These are phyloP conservation scores for Rhizopus sp. DNA, from an alignment of 371 early-diverging fungal species.

Conservation along the genomic window DNA sequence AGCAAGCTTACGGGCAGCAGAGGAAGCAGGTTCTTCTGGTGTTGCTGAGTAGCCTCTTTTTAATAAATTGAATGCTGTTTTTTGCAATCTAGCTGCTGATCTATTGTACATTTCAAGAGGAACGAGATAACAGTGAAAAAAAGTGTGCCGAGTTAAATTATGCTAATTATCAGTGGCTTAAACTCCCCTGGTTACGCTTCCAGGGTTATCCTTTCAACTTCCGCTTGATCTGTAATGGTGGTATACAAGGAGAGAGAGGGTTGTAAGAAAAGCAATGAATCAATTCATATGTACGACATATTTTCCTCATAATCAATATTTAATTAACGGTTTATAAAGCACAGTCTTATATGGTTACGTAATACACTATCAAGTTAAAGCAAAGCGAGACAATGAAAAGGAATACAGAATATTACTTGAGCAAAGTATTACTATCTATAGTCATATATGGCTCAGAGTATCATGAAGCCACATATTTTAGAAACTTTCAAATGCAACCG, in stretches of 20 bases:
- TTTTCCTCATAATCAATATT: too few species aligned
- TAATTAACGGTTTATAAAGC: too few species aligned
- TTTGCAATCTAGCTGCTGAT: slow-evolving; percentile 16
- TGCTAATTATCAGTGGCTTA: slow-evolving; percentile 24
- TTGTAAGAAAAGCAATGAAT: not conserved
- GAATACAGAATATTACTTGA: too few species aligned
- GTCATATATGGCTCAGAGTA: too few species aligned
- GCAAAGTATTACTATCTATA: too few species aligned
- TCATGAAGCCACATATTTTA: slow-evolving; percentile 2
- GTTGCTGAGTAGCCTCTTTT: slow-evolving; percentile 17
- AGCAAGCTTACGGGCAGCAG: slow-evolving; percentile 36
- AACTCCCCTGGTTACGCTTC: slow-evolving; percentile 10
- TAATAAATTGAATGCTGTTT: slow-evolving; percentile 5
- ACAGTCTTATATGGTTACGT: too few species aligned
- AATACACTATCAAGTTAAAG: too few species aligned
- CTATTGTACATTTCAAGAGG: slow-evolving; percentile 19
- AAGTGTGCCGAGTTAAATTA: not conserved
- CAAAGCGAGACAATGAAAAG: too few species aligned
- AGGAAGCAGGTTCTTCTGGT: slow-evolving; percentile 1
- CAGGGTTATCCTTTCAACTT: not conserved
- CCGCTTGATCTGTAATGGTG: not conserved
- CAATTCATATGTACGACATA: not conserved
- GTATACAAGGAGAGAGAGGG: not conserved
- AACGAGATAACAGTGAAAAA: slow-evolving; percentile 2
- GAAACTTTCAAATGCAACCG: slow-evolving; percentile 5